These are phyloP conservation scores for Saposhnikovia divaricata DNA, from an alignment of 129 eudicot species.

Conservation along the genomic window DNA sequence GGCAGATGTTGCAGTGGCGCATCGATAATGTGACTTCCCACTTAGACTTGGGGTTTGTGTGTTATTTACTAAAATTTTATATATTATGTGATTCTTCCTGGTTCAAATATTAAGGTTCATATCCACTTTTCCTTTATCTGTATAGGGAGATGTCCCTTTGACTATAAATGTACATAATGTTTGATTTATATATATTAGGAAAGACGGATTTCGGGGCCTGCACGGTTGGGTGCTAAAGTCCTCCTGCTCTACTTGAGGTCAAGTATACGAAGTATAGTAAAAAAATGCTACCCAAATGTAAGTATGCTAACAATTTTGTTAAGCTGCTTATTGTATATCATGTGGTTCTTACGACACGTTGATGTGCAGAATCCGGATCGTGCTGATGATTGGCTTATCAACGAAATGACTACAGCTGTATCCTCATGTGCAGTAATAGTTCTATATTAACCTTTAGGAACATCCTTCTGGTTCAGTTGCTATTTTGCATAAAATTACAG, in stretches of 20 bases:
- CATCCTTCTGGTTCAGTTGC: neutral
- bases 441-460: neutral
- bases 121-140: neutral
- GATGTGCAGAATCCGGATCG: slow-evolving; percentile 54
- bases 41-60: neutral
- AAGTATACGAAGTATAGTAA: slow-evolving; percentile 53
- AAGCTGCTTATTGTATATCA: slow-evolving; percentile 6
- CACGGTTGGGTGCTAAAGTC: slow-evolving; percentile 79
- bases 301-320: slow-evolving; percentile 17
- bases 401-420: slow-evolving; percentile 86
- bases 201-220: slow-evolving; percentile 53
- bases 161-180: neutral
- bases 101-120: neutral
- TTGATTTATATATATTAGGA: slow-evolving; percentile 36
- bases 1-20: too few species aligned
- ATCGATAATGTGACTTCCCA: neutral
- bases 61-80: neutral
- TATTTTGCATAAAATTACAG: neutral
- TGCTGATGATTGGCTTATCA: slow-evolving; percentile 73
- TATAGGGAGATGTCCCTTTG: neutral
- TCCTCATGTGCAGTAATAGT: slow-evolving; percentile 32
- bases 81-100: neutral
- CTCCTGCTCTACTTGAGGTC: slow-evolving; percentile 61
- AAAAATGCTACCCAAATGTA: slow-evolving; percentile 78
- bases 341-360: neutral